These are phyloP conservation scores for Phytophthora rubi DNA, from an alignment of 352 stramenopile genomes.

Conservation along the genomic window DNA sequence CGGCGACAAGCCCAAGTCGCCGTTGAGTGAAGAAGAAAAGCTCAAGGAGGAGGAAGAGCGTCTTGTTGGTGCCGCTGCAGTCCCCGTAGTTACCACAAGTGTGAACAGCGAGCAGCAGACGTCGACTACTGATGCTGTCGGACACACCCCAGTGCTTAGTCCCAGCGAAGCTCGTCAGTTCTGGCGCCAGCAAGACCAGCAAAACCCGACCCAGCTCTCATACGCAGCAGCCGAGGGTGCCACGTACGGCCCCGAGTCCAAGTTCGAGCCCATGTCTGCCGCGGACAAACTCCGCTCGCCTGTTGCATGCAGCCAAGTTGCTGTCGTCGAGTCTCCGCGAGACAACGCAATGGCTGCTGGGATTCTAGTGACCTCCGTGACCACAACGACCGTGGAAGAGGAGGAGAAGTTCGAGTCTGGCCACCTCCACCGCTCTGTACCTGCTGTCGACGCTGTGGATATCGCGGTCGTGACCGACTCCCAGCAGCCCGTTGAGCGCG, in stretches of 20 bases:
- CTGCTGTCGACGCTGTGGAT: slow-evolving; percentile 1
- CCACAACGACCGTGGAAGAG: slow-evolving; percentile 19
- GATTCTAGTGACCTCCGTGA: slow-evolving; percentile 16
- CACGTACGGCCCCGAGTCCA: slow-evolving; percentile 20
- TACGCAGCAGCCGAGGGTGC: slow-evolving; percentile 12
- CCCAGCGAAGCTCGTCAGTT: slow-evolving; percentile 6
- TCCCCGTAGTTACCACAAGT: neutral
- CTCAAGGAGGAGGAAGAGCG: neutral
- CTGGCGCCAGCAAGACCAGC: slow-evolving; percentile 20
- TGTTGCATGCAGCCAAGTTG: slow-evolving; percentile 5
- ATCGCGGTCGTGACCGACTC: neutral
- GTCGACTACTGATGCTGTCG: neutral
- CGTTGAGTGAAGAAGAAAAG: slow-evolving; percentile 7
- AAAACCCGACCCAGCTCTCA: slow-evolving; percentile 7
- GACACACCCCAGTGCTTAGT: neutral
- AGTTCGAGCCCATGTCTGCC: slow-evolving; percentile 12
- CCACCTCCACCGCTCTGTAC: neutral
- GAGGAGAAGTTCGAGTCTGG: slow-evolving; percentile 16
- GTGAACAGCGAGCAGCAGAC: neutral
- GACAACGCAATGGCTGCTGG: neutral
- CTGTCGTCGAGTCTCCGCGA: neutral
- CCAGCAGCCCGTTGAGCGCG: slow-evolving; percentile 14
- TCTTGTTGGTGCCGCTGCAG: neutral
- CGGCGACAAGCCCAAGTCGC: slow-evolving; percentile 16
- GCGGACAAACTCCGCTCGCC: slow-evolving; percentile 10